Base-by-base conservation (phyloP, 2,329 filamentous ascomycete genomes). In the Exutisphaerella laricina region DNA sequence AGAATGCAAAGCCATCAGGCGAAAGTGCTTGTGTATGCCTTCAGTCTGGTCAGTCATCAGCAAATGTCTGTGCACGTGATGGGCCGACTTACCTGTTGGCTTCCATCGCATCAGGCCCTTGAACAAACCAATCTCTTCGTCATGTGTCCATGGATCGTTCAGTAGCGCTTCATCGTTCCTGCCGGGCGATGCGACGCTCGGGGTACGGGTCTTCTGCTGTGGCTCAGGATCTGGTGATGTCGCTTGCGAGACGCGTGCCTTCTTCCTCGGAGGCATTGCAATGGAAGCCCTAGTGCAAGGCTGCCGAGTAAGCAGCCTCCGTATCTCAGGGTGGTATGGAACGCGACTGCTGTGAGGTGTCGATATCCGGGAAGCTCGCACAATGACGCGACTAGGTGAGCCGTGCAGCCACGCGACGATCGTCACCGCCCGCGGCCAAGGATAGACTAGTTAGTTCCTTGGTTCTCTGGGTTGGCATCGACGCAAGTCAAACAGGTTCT, bases 41-140 rank as follows among this genome's bases (percentile, higher is more conserved):
- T 36, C 32, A 37, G 23, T 26, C 40, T 51, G 23, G 26, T 22
- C 29, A 25, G 20, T 26, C 36, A 44, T 46, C 43, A 48, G 41
- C 51, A 23, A 22, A 2, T 17, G 18, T 39, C 7, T n/a, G 23
- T 20, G 10, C 31, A 13, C 3, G 17, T 20, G 7, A 13, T 20
- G 28, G 12, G 9, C 13, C 34, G 22, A 53, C 40, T 25, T 62
- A 87, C 88, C 90, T 29, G 90, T 90, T n/a, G 92, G 92, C 63
- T 98, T 98, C 84, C 86, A 95, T 61, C 82, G 78, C 52, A 97
- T 89, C 54, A 97, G 84, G 39, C 82, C 88, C 63, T 96, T 96
- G 69, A 95, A 88, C 1, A 98, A 74, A 29, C 88, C 89, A 1
- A 87, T 88, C 54, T 94, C 84, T 66, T 98, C 92, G 60, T 96